These are phyloP conservation scores for Carallia pectinifolia DNA, from an alignment of 345 rosid genomes.

Conservation along the genomic window DNA sequence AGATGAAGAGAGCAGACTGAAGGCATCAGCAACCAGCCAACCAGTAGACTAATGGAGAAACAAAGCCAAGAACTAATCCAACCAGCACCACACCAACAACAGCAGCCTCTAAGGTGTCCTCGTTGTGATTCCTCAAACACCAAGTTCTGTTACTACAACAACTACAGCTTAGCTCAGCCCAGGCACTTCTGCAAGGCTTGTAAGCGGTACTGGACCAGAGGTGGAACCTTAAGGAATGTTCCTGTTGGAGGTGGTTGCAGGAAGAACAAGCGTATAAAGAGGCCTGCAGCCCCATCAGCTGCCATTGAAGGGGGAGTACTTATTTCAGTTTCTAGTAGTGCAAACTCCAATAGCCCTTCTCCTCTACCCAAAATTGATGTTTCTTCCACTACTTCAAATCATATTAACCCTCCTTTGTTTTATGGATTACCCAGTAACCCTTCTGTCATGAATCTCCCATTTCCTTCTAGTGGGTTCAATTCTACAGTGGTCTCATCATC, in stretches of 20 bases:
- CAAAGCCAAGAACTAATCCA: constrained; percentile 20
- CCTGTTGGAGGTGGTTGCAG: constrained; percentile 79
- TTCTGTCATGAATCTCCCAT: constrained; percentile 46
- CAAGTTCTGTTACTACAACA: constrained; percentile 79
- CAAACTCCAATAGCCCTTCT: constrained; percentile 27
- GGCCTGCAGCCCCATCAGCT: constrained; percentile 27
- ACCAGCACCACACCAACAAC: constrained; percentile 13
- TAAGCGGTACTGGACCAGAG: constrained; percentile 71
- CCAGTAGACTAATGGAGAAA: constrained; percentile 30
- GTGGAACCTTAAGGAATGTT: constrained; percentile 66
- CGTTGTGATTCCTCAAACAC: constrained; percentile 76
- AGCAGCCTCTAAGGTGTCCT: constrained; percentile 62
- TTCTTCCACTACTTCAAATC: constrained; percentile 43
- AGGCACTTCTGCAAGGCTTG: constrained; percentile 77
- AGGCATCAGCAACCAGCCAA: constrained; percentile 33
- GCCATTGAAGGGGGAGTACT: constrained; percentile 24
- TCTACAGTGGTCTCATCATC: constrained; percentile 27
- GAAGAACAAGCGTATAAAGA: constrained; percentile 64
- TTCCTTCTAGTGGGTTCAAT: constrained; percentile 40
- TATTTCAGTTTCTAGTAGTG: constrained; percentile 16
- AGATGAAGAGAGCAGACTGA: constrained; percentile 42
- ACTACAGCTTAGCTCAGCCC: constrained; percentile 72
- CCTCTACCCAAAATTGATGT: constrained; percentile 33
- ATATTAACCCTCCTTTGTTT: constrained; percentile 57
- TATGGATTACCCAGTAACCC: constrained; percentile 51